Evolutionary conservation across 176 grass and related monocot genomes (phyloP).

Genomic region (Lolium rigidum): DNA sequence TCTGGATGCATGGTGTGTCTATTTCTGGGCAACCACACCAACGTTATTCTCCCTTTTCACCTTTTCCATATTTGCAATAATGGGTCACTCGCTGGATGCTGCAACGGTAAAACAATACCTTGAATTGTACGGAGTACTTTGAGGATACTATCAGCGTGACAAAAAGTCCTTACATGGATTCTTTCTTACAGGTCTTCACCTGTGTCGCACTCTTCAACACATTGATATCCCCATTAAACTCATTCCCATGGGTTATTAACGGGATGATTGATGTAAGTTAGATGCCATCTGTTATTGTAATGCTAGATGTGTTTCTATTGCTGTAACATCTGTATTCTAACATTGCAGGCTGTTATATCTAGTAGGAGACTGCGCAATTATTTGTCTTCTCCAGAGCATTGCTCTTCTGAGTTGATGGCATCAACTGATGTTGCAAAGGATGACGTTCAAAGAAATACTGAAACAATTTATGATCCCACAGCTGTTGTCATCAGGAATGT

Average conservation of each 20-base stretch:
- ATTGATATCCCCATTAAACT: slow-evolving; percentile 94
- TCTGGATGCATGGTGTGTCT: slow-evolving; percentile 98
- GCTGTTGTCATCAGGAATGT: slow-evolving; percentile 55
- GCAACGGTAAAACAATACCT: slow-evolving; percentile 78
- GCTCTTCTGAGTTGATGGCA: slow-evolving; percentile 16
- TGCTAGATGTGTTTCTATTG: slow-evolving; percentile 10
- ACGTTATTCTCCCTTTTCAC: slow-evolving; percentile 96
- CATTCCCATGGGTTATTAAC: slow-evolving; percentile 98
- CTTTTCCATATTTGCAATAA: slow-evolving; percentile 84
- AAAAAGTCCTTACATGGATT: slow-evolving; percentile 21
- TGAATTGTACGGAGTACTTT: slow-evolving; percentile 28
- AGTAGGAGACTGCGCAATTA: slow-evolving; percentile 76
- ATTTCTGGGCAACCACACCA: slow-evolving; percentile 98
- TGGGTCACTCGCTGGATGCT: slow-evolving; percentile 86
- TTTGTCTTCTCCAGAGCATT: slow-evolving; percentile 79
- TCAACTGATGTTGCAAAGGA: slow-evolving; percentile 43
- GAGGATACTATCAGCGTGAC: slow-evolving; percentile 22
- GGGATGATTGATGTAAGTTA: slow-evolving; percentile 96
- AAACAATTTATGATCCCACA: slow-evolving; percentile 33
- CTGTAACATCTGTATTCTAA: slow-evolving; percentile 15
- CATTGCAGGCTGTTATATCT: slow-evolving; percentile 86
- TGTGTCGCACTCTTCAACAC: slow-evolving; percentile 98
- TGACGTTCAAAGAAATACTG: slow-evolving; percentile 31
- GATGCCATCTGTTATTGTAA: slow-evolving; percentile 25
- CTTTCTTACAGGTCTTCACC: slow-evolving; percentile 87